Conservation (phyloP, 1,284 basidiomycete genomes). For the Abortiporus biennis region DNA sequence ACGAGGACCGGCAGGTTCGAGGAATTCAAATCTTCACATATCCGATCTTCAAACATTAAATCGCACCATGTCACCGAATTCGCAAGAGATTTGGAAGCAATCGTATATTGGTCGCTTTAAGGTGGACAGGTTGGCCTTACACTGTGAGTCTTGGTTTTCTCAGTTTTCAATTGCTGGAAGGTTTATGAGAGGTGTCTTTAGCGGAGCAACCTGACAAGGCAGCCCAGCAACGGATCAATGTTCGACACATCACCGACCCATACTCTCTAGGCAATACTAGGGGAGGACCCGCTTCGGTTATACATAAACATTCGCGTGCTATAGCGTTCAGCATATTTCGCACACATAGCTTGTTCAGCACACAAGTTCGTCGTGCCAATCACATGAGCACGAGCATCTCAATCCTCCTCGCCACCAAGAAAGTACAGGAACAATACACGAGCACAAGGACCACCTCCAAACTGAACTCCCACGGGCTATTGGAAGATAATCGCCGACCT, state of each 20-base stretch:
- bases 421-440: conserved; percentile 71
- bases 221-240: conserved; percentile 59
- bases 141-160: conserved; percentile 32
- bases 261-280: conserved; percentile 32
- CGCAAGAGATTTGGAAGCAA: conserved; percentile 65
- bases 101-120: conserved; percentile 60
- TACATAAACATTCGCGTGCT: conserved; percentile 75
- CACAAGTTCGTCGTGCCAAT: conserved; percentile 14
- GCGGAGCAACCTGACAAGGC: conserved; percentile 48
- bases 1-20: conserved; percentile 14
- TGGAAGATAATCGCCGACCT: conserved; percentile 34
- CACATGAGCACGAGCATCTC: conserved; percentile 37
- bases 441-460: conserved; percentile 70
- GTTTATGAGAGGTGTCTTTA: conserved; percentile 13
- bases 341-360: conserved; percentile 38
- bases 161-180: conserved; percentile 4
- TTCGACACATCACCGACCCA: conserved; percentile 49
- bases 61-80: conserved; percentile 38
- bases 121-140: conserved; percentile 44
- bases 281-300: conserved; percentile 56
- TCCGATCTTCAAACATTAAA: conserved; percentile 14
- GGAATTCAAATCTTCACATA: conserved; percentile 10
- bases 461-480: conserved; percentile 58
- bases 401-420: conserved; percentile 62
- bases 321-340: conserved; percentile 72